Base-by-base conservation (phyloP, 2,329 filamentous ascomycete genomes). In the Fonsecaea erecta region DNA sequence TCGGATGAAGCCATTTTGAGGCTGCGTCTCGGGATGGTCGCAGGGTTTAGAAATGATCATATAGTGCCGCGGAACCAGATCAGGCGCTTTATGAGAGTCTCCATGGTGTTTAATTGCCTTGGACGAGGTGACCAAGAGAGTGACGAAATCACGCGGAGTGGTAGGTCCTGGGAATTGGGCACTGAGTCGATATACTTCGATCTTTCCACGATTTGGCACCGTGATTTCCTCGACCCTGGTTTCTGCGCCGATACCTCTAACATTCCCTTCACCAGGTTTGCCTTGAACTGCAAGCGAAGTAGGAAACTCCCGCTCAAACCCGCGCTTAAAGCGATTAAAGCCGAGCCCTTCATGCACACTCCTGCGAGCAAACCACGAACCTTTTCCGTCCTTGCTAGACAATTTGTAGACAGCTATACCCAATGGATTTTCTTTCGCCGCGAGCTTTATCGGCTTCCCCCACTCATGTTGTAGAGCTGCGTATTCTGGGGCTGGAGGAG, bases 91-190 rank as follows among this genome's bases (percentile, higher is more conserved):
- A 26, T 67, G 56, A 73, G 64, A 28, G 73, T 72, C 28, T 40
- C 72, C 48, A 62, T 72, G 53, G 59, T 69, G 53, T 48, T 78
- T 82, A 67, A 75, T 74, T 66, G 73, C 69, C 32, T 70, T 71
- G 43, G 79, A 77, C 52, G 89, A 91, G 24, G 88, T 91, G 48
- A 96, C 78, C 51, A 95, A 83, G 65, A 96, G 79, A 3, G 91
- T 90, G 58, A 97, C 86, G 76, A 97, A 97, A 74, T 97, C 94
- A 76, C 94, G 83, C 0, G 94, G 90, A 1, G 93, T 88, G 0
- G 92, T 95, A 2, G 94, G 94, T 0, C 92, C 92, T 0, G 93
- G 93, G 71, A 97, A 97, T 74, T 95, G 90, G 2, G 93, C 93
- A 24, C 91, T 94, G 0, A 97, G 84, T 74, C 94, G 88, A 73